These are phyloP conservation scores for Suillus cothurnatus DNA, from an alignment of 768 basidiomycete genomes.

Conservation along the genomic window DNA sequence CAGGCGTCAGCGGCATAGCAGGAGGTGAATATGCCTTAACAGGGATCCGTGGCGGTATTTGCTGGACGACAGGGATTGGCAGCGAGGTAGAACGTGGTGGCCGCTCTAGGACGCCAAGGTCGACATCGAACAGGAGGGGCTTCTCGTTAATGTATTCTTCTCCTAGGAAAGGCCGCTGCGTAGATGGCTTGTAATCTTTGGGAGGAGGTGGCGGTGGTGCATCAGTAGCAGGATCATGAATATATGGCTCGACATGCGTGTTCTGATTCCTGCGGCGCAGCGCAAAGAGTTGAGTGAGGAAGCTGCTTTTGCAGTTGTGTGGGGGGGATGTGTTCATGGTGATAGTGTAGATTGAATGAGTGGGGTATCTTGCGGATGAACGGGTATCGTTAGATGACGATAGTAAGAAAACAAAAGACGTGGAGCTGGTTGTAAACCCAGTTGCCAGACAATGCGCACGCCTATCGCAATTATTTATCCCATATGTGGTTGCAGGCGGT, in stretches of 20 bases:
- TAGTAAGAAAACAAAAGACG: constrained; percentile 12
- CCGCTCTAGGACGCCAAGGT: background rate
- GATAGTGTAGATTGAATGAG: constrained; percentile 13
- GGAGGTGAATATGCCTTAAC: constrained; percentile 14
- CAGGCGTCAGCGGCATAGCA: constrained; percentile 21
- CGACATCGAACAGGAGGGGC: constrained; percentile 2
- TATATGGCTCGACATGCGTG: constrained; percentile 10
- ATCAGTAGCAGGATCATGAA: constrained; percentile 9
- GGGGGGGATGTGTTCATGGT: constrained; percentile 8
- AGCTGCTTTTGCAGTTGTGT: constrained; percentile 11
- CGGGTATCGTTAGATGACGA: constrained; percentile 10
- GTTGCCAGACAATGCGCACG: constrained; percentile 11
- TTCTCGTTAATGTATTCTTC: constrained; percentile 15
- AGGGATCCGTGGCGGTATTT: constrained; percentile 6
- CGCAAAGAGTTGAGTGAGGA: constrained; percentile 17
- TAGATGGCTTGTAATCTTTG: constrained; percentile 22
- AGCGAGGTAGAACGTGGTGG: constrained; percentile 11
- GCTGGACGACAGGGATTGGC: background rate
- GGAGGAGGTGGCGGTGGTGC: constrained; percentile 26
- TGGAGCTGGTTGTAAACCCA: constrained; percentile 8
- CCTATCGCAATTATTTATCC: constrained; percentile 4
- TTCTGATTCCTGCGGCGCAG: constrained; percentile 12
- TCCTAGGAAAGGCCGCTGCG: constrained; percentile 25
- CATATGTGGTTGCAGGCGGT: constrained; percentile 2
- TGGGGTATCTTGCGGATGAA: constrained; percentile 6